These are phyloP conservation scores for Entoloma clypeatum DNA, from an alignment of 1,284 basidiomycete species.

Conservation along the genomic window DNA sequence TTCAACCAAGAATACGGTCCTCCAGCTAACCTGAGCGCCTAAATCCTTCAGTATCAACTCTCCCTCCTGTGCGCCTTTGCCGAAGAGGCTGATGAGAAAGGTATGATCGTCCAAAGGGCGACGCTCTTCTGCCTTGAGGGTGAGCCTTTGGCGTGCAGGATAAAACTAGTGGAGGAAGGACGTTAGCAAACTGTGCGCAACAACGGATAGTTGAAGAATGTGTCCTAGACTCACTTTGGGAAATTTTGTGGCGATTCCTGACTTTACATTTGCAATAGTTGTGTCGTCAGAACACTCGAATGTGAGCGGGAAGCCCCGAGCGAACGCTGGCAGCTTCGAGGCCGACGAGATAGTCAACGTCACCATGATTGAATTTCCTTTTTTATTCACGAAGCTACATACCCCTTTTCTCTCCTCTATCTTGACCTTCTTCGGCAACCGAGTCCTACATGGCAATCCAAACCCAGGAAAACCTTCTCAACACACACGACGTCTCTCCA, in stretches of 20 bases:
- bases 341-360: conserved; percentile 51
- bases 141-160: conserved; percentile 68
- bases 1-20: conserved; percentile 85
- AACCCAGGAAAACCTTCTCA: too few relatives aligned
- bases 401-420: too few relatives aligned
- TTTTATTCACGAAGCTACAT: too few relatives aligned
- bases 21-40: conserved; percentile 85
- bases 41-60: conserved; percentile 82
- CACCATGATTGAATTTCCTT: conserved; percentile 51
- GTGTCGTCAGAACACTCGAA: conserved; percentile 49
- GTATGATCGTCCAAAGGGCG: conserved; percentile 61
- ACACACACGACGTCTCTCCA: too few relatives aligned
- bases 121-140: conserved; percentile 57
- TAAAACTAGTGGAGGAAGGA: too few relatives aligned
- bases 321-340: conserved; percentile 41
- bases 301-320: conserved; percentile 50
- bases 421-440: too few relatives aligned
- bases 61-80: conserved; percentile 49
- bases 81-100: conserved; percentile 49
- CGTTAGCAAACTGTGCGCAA: neutral
- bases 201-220: too few relatives aligned
- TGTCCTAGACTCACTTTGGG: conserved; percentile 53
- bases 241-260: conserved; percentile 49
- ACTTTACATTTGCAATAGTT: conserved; percentile 61
- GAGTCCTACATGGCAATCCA: too few relatives aligned